These are phyloP conservation scores for Dillenia suffruticosa DNA, from an alignment of 164 flowering plant species.

Conservation along the genomic window DNA sequence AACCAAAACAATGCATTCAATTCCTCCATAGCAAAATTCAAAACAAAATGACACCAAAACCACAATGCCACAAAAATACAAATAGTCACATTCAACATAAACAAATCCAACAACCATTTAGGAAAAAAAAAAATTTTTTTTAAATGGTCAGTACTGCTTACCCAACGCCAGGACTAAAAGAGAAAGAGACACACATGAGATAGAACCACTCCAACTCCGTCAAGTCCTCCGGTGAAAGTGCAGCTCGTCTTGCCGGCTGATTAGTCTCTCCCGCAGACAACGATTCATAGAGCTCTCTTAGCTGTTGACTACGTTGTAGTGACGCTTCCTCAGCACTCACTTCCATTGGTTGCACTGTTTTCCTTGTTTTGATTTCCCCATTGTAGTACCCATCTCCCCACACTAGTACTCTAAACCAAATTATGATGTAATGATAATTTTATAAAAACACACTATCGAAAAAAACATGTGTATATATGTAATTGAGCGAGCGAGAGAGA, in stretches of 20 bases:
- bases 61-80: too few relatives aligned
- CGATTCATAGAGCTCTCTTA: constrained; percentile 82
- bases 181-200: constrained; percentile 94
- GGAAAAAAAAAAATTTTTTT: not conserved
- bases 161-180: constrained; percentile 83
- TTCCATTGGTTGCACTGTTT: constrained; percentile 90
- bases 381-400: constrained; percentile 98
- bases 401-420: constrained; percentile 44
- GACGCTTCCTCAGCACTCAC: constrained; percentile 85
- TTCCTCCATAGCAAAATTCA: constrained; percentile 4
- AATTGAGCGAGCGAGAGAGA: not conserved
- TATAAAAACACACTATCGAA: not conserved
- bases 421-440: not conserved
- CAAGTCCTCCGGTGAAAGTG: constrained; percentile 92
- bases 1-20: too few relatives aligned
- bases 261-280: constrained; percentile 67
- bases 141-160: constrained; percentile 24
- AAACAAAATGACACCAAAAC: not conserved
- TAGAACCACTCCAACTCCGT: constrained; percentile 98
- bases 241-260: constrained; percentile 64
- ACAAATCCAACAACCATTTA: constrained; percentile 1
- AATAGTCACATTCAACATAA: too few relatives aligned
- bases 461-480: too few relatives aligned
- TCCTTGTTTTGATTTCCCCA: constrained; percentile 94
- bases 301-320: constrained; percentile 84